Percentiles rank a stretch among this genome's conserved stretches.
These are phyloP conservation scores for Calophaca sinica DNA, from an alignment of 306 rosid genomes.

Conservation along the genomic window DNA sequence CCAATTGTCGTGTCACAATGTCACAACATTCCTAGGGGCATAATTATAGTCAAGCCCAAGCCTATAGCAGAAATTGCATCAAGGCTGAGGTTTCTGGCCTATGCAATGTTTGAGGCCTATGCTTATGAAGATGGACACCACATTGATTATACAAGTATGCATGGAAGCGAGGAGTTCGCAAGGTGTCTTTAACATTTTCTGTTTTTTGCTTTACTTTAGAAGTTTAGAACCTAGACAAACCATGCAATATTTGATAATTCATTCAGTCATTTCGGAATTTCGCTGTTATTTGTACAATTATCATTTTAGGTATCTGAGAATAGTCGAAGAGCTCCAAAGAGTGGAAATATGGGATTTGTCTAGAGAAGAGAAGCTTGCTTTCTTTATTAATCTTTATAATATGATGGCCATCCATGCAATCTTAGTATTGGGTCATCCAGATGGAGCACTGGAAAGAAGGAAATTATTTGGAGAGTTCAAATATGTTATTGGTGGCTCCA, in stretches of 20 bases:
- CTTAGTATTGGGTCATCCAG: constrained; percentile 75
- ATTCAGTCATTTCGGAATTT: constrained; percentile 16
- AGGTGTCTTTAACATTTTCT: constrained; percentile 60
- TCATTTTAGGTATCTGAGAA: constrained; percentile 82
- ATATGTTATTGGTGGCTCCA: constrained; percentile 80
- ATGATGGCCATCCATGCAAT: constrained; percentile 97
- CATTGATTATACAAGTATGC: constrained; percentile 79
- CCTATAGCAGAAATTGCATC: constrained; percentile 79
- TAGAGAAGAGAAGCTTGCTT: constrained; percentile 92
- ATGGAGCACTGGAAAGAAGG: constrained; percentile 81
- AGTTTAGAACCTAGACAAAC: not conserved
- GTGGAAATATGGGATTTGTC: constrained; percentile 70
- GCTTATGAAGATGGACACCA: constrained; percentile 70
- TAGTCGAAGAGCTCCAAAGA: constrained; percentile 91
- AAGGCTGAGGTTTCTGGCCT: constrained; percentile 73
- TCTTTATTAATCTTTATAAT: constrained; percentile 92
- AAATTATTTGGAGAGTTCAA: constrained; percentile 81
- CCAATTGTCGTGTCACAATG: constrained; percentile 80
- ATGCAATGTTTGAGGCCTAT: constrained; percentile 88
- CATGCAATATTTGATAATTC: constrained; percentile 29
- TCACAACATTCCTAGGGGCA: constrained; percentile 84
- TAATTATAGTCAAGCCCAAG: constrained; percentile 76
- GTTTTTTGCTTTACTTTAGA: constrained; percentile 11
- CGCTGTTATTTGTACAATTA: constrained; percentile 23
- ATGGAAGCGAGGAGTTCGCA: constrained; percentile 92